phyloP scores from a whole-genome alignment of 2,329 filamentous ascomycete species.

The Sporothrix inflata region DNA sequence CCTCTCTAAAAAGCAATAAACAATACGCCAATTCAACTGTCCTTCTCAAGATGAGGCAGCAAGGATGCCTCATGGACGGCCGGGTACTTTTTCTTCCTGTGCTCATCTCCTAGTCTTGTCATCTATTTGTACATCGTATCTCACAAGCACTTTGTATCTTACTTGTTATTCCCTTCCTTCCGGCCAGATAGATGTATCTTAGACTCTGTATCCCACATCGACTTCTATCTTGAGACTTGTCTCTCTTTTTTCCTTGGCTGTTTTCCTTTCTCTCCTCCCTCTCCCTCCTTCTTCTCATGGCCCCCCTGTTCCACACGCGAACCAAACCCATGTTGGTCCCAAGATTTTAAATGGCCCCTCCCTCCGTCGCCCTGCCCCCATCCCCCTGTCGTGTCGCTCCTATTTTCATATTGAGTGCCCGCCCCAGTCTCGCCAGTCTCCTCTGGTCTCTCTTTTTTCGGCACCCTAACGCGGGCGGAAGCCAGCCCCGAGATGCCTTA shows the following conservation, averaged over 20 bases:
- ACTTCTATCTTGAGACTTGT: background rate
- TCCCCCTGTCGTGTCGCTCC: background rate
- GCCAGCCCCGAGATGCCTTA: conserved; percentile 31
- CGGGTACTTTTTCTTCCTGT: background rate
- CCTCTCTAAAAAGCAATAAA: background rate
- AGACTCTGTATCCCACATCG: background rate
- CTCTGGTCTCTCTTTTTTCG: too few species aligned
- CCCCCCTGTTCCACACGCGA: conserved; percentile 16
- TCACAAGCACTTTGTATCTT: conserved; percentile 7
- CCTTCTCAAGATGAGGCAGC: background rate
- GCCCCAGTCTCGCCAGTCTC: background rate
- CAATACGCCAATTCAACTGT: background rate
- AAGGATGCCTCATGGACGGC: background rate
- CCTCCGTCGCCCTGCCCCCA: background rate
- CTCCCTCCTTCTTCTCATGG: background rate
- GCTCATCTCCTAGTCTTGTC: background rate
- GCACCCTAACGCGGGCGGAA: conserved; percentile 34
- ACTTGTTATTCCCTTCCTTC: conserved; percentile 4
- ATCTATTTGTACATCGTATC: background rate
- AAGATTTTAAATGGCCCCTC: conserved; percentile 21
- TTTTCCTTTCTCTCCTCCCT: background rate
- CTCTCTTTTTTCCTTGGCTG: background rate
- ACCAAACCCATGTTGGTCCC: conserved; percentile 14
- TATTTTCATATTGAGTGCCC: background rate
- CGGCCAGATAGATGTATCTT: background rate